phyloP scores from a whole-genome alignment of 495 filamentous ascomycete species.

The Penicillium canariense region DNA sequence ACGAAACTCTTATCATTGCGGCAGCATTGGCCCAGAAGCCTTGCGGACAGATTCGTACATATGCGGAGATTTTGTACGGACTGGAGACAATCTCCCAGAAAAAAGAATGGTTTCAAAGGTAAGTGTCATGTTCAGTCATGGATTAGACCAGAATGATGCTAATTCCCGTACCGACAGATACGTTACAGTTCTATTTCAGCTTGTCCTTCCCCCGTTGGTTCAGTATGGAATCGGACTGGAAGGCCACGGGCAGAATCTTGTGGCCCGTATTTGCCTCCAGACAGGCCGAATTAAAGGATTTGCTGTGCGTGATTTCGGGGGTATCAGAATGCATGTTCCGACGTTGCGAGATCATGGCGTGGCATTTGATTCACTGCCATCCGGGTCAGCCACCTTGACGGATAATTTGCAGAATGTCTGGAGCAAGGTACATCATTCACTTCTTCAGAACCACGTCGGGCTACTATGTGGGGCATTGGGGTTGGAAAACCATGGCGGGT shows the following conservation, averaged over 20 bases:
- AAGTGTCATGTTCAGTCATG: background rate
- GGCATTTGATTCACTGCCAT: background rate
- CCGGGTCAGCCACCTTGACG: slow-evolving; percentile 5
- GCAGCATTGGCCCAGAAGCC: slow-evolving; percentile 10
- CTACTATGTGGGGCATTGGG: background rate
- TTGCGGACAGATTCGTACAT: background rate
- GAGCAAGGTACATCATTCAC: slow-evolving; percentile 23
- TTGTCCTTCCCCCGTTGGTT: slow-evolving; percentile 17
- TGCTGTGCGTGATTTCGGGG: slow-evolving; percentile 24
- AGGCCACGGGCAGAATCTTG: slow-evolving; percentile 23
- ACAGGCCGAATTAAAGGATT: slow-evolving; percentile 20
- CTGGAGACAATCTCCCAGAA: slow-evolving; percentile 11
- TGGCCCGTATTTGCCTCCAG: slow-evolving; percentile 14
- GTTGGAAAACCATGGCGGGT: slow-evolving; percentile 8
- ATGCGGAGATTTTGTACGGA: slow-evolving; percentile 14
- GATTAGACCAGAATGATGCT: background rate
- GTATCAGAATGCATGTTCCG: slow-evolving; percentile 20
- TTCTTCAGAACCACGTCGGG: slow-evolving; percentile 24
- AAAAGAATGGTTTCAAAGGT: slow-evolving; percentile 14
- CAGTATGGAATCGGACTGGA: slow-evolving; percentile 23
- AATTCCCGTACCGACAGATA: slow-evolving; percentile 6
- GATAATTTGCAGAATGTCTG: slow-evolving; percentile 18
- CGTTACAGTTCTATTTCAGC: slow-evolving; percentile 4
- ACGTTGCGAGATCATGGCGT: slow-evolving; percentile 10
- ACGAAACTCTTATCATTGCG: slow-evolving; percentile 18